These are phyloP conservation scores for Neurospora sp. DNA, from an alignment of 495 filamentous ascomycete species.

Conservation along the genomic window DNA sequence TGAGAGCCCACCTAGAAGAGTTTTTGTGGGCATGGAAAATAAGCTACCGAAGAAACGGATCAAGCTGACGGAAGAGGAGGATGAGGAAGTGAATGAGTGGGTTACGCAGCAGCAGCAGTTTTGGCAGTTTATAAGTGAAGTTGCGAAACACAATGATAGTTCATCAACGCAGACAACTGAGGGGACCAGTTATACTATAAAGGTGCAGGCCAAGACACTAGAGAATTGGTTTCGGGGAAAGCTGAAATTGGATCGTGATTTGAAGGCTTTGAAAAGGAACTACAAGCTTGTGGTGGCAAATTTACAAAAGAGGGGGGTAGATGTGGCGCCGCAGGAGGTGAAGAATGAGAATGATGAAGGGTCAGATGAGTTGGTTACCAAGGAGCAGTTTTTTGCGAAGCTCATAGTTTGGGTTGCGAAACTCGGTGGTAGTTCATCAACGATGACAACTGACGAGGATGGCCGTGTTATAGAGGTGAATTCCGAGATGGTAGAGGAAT, in stretches of 20 bases:
- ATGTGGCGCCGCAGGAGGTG: background rate
- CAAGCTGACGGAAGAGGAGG: background rate
- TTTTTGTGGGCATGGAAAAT: background rate
- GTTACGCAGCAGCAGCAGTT: background rate
- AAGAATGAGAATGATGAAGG: background rate
- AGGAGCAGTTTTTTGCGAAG: background rate
- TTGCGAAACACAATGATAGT: background rate
- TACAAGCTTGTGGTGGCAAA: background rate
- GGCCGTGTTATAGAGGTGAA: background rate
- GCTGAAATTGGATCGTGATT: background rate
- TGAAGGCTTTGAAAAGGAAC: background rate
- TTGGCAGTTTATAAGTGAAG: background rate
- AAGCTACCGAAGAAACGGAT: background rate
- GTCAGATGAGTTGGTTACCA: background rate
- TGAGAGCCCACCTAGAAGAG: background rate
- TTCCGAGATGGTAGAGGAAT: background rate
- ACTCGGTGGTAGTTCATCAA: background rate
- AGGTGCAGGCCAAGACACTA: background rate
- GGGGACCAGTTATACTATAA: background rate
- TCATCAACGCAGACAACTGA: background rate
- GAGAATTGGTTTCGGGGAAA: background rate
- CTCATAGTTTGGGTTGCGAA: background rate
- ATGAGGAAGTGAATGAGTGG: background rate
- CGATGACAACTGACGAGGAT: background rate
- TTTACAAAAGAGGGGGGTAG: background rate